Percentiles rank a stretch among this genome's conserved stretches.
These are phyloP conservation scores for Piloderma croceum DNA, from an alignment of 768 basidiomycete species.

Conservation along the genomic window DNA sequence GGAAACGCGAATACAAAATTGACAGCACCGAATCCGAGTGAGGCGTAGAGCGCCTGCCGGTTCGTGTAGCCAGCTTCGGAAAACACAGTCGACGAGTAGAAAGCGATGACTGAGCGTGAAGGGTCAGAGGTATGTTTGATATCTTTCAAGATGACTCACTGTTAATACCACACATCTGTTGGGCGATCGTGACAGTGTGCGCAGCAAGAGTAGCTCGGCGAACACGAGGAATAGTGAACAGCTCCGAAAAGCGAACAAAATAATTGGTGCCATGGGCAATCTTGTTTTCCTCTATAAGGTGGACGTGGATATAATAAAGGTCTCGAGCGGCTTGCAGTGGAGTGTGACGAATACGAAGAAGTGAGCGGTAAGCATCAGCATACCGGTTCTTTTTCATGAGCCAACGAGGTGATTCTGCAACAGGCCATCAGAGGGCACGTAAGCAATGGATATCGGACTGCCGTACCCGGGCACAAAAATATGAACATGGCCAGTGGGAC, in stretches of 20 bases:
- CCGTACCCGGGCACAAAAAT: constrained; percentile 27
- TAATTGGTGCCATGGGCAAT: constrained; percentile 36
- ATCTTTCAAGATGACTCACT: not conserved
- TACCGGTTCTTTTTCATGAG: constrained; percentile 37
- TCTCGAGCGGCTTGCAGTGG: constrained; percentile 65
- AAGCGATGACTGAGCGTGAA: constrained; percentile 33
- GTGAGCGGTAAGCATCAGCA: constrained; percentile 43
- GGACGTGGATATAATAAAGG: constrained; percentile 61
- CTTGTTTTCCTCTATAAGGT: constrained; percentile 48
- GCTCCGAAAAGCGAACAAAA: constrained; percentile 44
- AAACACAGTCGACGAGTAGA: constrained; percentile 37
- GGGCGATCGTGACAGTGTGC: constrained; percentile 50
- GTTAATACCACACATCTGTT: constrained; percentile 30
- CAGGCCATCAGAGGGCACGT: not conserved
- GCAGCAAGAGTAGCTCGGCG: constrained; percentile 58
- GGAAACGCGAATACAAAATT: constrained; percentile 27
- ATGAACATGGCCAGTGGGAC: not conserved
- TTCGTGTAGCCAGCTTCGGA: constrained; percentile 25
- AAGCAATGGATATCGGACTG: no score
- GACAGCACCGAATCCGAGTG: constrained; percentile 28
- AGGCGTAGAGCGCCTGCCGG: constrained; percentile 19
- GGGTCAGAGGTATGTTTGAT: no score
- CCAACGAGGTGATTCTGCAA: constrained; percentile 31
- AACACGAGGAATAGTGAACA: constrained; percentile 61
- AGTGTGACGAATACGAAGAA: constrained; percentile 48